Base-by-base conservation (phyloP, 164 flowering plant genomes). In the Nelumbo lutea region DNA sequence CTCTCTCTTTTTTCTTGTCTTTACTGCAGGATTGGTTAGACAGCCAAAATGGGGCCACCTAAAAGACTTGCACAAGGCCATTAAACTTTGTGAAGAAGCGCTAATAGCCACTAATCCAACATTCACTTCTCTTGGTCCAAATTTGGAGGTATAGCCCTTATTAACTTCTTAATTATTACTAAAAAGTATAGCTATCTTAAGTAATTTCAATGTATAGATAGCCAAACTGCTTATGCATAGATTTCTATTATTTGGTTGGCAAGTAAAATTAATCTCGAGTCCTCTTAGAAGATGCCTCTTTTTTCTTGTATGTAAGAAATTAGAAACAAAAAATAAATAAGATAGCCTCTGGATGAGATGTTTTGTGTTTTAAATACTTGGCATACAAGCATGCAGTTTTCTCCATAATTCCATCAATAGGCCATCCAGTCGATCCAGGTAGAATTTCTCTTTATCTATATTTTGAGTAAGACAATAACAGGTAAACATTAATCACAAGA, bases 21-120 rank as follows among this genome's bases (percentile, higher is more conserved):
- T 64, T 63, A 43, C 14, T 79, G 77, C 84, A 86, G 90, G 90
- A 41, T 81, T 81, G 43, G 62, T 83, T 48, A 78, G 90, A 62
- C 86, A 87, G 67, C 91, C 89, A 42, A 88, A 88, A 67, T 88
- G 86, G 86, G 88, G 93, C 7, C 93, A 88, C 80, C 70, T 84
- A 50, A 79, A 78, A 4, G 87, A 85, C 65, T 58, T 87, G 42
- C 90, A 88, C 69, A 75, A 48, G 51, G 89, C 93, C 64, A 84
- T 88, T 57, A 86, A 85, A 75, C 85, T 43, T 2, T 85, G 88
- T 71, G 88, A 86, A 71, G 79, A 69, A 46, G 73, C 66, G 69
- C 65, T 88, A 74, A 75, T 84, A 38, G 66, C 69, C 61, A 68
- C 88, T 58, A 82, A 83, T 66, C 86, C 87, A 10, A 71, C 46